Base-by-base conservation (phyloP, 352 stramenopile species). In the Phytophthora boehmeriae region DNA sequence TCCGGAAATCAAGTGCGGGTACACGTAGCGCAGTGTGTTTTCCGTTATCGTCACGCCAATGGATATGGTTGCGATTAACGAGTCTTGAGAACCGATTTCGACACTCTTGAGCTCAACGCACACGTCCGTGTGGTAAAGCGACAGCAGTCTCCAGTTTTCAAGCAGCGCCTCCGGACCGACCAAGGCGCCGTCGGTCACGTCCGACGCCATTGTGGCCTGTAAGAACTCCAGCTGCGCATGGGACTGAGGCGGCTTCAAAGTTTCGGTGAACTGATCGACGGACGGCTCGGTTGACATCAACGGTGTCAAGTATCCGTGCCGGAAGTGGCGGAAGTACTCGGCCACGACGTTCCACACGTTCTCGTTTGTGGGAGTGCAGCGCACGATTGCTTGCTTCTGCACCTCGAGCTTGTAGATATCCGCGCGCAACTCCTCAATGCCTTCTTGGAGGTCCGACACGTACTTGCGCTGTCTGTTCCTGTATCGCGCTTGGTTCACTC, bases 281-380 rank as follows among this genome's bases (percentile, higher is more conserved):
- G n/a, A n/a, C n/a, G n/a, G n/a, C n/a, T n/a, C n/a, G n/a, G n/a
- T n/a, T n/a, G n/a, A n/a, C 32, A 38, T 38, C 32, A 13, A 14
- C 32, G 32, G 32, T 13, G 13, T 38, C 8, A 38, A 44, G 47
- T 38, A 20, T 1, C 36, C 32, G 49, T 22, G 2, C 17, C 49
- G 34, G 14, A 56, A n/a, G n/a, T n/a, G n/a, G n/a, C n/a, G n/a
- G n/a, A n/a, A n/a, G n/a, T n/a, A n/a, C n/a, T n/a, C n/a, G 46
- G 35, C 49, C 8, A 23, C 49, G 5, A 56, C 36, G 8, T 35
- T 56, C 49, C 49, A 56, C 8, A 39, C 16, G 23, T 38, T 56
- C 13, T 19, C 13, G 5, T 4, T 39, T 9, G 35, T 39, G 2
- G 32, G 34, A 2, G 30, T 32, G 22, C 34, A 22, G 34, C 10